Evolutionary conservation across 495 filamentous ascomycete genomes (phyloP).

Genomic region (Podospora tetraspora): DNA sequence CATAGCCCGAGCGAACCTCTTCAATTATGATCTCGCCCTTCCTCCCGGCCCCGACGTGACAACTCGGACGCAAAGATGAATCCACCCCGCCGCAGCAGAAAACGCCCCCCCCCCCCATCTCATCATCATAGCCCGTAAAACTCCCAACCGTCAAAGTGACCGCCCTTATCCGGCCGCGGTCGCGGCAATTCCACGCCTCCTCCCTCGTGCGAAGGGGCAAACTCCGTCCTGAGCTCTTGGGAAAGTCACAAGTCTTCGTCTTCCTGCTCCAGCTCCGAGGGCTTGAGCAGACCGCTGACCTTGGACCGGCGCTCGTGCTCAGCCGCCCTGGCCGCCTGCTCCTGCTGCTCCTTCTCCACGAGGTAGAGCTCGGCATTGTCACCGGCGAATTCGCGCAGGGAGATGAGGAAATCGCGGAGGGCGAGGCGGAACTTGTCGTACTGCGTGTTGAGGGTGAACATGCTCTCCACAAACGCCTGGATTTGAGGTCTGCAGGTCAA

Average conservation of each 20-base stretch:
- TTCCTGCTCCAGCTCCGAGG: conserved; percentile 87
- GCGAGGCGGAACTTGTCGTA: conserved; percentile 87
- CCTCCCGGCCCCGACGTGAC: not conserved
- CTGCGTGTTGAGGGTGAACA: conserved; percentile 77
- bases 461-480: conserved; percentile 74
- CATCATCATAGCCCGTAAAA: conserved; percentile 45
- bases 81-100: not conserved
- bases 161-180: conserved; percentile 15
- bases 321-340: conserved; percentile 68
- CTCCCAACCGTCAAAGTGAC: conserved; percentile 47
- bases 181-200: conserved; percentile 11
- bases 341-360: conserved; percentile 83
- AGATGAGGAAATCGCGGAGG: conserved; percentile 94
- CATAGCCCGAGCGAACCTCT: not conserved
- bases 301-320: conserved; percentile 86
- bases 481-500: conserved; percentile 65
- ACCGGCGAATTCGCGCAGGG: conserved; percentile 91
- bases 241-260: conserved; percentile 92
- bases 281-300: conserved; percentile 87
- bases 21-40: not conserved
- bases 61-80: not conserved
- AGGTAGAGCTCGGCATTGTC: conserved; percentile 91
- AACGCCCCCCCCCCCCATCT: conserved; percentile 11
- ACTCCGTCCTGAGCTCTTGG: conserved; percentile 59
- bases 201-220: conserved; percentile 30